Percentiles rank a stretch among this genome's conserved stretches.
Conservation (phyloP, 2,329 filamentous ascomycete species). For the Epichloe sylvatica region DNA sequence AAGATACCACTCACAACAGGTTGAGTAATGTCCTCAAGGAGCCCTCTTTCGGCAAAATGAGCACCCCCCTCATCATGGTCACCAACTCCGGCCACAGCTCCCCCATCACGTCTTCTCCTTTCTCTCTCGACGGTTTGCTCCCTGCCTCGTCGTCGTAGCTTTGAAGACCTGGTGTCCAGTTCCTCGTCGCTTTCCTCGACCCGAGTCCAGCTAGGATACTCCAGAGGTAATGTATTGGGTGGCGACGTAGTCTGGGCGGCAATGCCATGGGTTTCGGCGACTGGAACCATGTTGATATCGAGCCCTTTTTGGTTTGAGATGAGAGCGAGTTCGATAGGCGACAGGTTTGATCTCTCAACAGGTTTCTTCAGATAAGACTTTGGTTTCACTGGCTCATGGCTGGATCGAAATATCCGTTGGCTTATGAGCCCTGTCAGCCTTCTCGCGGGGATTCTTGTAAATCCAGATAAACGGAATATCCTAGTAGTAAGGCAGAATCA, state of each 20-base stretch:
- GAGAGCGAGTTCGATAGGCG: background rate
- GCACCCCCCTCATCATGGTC: background rate
- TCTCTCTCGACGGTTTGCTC: background rate
- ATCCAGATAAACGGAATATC: no score
- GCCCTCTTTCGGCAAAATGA: background rate
- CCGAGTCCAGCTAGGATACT: conserved; percentile 1
- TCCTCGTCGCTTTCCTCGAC: background rate
- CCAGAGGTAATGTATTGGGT: background rate
- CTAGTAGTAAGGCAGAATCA: no score
- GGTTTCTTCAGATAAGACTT: background rate
- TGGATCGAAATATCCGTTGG: background rate
- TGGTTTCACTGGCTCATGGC: background rate
- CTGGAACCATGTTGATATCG: conserved; percentile 1
- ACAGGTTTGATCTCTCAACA: background rate
- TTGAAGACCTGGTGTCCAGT: background rate
- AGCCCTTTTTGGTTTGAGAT: background rate
- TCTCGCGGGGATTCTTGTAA: no score
- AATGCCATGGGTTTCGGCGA: background rate
- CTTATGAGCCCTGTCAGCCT: no score
- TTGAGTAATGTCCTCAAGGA: background rate
- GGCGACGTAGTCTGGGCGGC: background rate
- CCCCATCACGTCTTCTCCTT: background rate
- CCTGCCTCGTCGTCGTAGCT: background rate
- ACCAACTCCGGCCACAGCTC: background rate
- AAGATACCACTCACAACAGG: background rate